Evolutionary conservation across 106 monocot genomes (phyloP).

Genomic region (Xerophyta viscosa): DNA sequence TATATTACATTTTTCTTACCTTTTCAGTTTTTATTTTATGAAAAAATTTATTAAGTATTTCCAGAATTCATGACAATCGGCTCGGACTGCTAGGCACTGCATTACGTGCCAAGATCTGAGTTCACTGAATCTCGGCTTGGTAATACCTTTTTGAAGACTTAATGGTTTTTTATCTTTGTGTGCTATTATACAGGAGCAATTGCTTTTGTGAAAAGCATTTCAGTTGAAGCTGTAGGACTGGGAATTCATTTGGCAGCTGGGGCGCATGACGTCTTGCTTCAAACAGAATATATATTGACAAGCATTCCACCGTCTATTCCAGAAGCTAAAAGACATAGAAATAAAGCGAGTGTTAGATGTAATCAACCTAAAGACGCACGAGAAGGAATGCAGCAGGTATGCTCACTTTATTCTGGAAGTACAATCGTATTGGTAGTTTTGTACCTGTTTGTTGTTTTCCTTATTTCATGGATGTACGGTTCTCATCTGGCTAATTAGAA

Average conservation of each 20-base stretch:
- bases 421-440: too few species aligned
- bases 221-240: slow-evolving; percentile 92
- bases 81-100: too few species aligned
- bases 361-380: slow-evolving; percentile 84
- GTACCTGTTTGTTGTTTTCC: background rate
- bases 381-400: slow-evolving; percentile 86
- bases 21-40: too few species aligned
- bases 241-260: slow-evolving; percentile 95
- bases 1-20: too few species aligned
- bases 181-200: slow-evolving; percentile 55
- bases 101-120: too few species aligned
- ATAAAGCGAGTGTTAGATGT: slow-evolving; percentile 30
- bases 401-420: background rate
- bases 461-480: background rate
- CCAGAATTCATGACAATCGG: too few species aligned
- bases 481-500: background rate
- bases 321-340: slow-evolving; percentile 25
- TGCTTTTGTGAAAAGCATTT: slow-evolving; percentile 78
- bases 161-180: background rate
- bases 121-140: too few species aligned
- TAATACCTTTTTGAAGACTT: too few species aligned
- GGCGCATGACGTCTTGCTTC: slow-evolving; percentile 77
- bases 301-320: slow-evolving; percentile 26
- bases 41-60: too few species aligned
- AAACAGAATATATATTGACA: slow-evolving; percentile 71